A percentile compares a stretch with the other conserved stretches of the same genome.
phyloP scores from a whole-genome alignment of 2,329 filamentous ascomycete species.

The Coniochaeta hoffmannii region DNA sequence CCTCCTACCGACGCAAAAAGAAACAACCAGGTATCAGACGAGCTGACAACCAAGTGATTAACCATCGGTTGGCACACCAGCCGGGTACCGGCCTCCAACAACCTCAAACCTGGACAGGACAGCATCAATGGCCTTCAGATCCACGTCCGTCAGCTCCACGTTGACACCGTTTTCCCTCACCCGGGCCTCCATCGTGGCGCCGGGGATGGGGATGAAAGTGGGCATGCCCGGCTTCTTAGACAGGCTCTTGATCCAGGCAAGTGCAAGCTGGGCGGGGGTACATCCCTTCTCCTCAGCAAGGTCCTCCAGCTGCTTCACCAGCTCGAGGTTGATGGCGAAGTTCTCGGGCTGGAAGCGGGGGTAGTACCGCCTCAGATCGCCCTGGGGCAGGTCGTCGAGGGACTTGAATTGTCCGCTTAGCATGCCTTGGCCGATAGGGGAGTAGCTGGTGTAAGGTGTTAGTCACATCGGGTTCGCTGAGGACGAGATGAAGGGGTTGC shows the following conservation, averaged over 20 bases:
- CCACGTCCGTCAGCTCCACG: constrained; percentile 39
- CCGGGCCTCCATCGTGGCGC: constrained; percentile 48
- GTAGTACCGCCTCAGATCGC: constrained; percentile 33
- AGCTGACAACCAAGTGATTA: too few relatives aligned
- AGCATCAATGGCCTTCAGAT: constrained; percentile 41
- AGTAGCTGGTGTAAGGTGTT: constrained; percentile 3
- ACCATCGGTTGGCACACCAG: not conserved
- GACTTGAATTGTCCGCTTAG: constrained; percentile 46
- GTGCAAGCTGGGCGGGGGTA: constrained; percentile 54
- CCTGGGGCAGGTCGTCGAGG: constrained; percentile 45
- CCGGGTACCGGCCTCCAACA: constrained; percentile 39
- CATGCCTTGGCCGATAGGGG: constrained; percentile 39
- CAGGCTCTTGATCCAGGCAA: constrained; percentile 51
- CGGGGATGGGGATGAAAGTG: constrained; percentile 57
- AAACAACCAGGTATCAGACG: not conserved
- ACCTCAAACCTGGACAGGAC: constrained; percentile 39
- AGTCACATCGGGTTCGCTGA: not conserved
- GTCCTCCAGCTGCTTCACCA: constrained; percentile 47
- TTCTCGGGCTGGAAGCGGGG: constrained; percentile 56
- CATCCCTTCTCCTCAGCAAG: constrained; percentile 52
- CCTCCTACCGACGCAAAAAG: not conserved
- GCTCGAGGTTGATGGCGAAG: constrained; percentile 55
- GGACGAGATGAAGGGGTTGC: not conserved
- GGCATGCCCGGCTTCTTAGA: constrained; percentile 43
- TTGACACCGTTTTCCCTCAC: constrained; percentile 49